phyloP scores from a whole-genome alignment of 306 rosid genomes.

The Casuarina glauca region DNA sequence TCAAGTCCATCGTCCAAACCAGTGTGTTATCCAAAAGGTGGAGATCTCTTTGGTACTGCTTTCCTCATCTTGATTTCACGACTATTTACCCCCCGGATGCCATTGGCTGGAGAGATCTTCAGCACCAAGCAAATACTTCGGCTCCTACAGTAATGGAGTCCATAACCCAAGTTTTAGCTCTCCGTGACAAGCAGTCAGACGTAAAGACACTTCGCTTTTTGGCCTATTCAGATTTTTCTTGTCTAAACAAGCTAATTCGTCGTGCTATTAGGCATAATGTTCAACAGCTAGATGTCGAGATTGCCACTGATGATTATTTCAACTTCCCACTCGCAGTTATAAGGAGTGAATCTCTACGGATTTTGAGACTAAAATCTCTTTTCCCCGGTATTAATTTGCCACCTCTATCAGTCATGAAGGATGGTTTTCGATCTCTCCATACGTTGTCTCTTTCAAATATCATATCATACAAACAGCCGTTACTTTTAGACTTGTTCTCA shows the following conservation, averaged over 20 bases:
- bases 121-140: not conserved
- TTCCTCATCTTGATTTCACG: constrained; percentile 84
- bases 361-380: constrained; percentile 49
- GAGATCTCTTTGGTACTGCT: constrained; percentile 63
- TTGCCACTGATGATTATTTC: constrained; percentile 53
- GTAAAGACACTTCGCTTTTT: constrained; percentile 59
- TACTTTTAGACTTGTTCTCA: constrained; percentile 55
- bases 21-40: constrained; percentile 65
- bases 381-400: constrained; percentile 67
- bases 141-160: constrained; percentile 33
- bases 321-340: constrained; percentile 71
- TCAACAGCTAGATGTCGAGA: constrained; percentile 60
- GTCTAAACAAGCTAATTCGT: constrained; percentile 58
- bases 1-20: constrained; percentile 61
- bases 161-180: constrained; percentile 50
- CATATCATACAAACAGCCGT: constrained; percentile 46
- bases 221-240: constrained; percentile 57
- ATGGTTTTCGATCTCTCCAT: constrained; percentile 53
- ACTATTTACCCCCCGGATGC: constrained; percentile 26
- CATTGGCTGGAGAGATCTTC: constrained; percentile 10
- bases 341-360: constrained; percentile 44
- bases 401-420: constrained; percentile 54
- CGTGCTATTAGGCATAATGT: constrained; percentile 60
- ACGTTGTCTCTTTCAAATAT: constrained; percentile 48
- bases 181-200: constrained; percentile 51